Conservation (phyloP, 441 rosid species). For the Hura crepitans region DNA sequence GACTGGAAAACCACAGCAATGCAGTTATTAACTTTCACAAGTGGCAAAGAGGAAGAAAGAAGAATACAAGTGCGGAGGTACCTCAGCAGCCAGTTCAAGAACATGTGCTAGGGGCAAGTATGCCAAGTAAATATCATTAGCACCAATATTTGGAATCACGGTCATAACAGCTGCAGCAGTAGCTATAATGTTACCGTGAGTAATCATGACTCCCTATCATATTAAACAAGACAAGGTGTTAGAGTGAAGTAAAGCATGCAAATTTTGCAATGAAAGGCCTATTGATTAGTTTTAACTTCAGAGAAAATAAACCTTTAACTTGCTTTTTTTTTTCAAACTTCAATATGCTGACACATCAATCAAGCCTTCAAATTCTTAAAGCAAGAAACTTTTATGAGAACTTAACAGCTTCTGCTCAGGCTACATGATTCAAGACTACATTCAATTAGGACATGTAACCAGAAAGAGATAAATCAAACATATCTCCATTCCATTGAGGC, state of each 20-base stretch:
- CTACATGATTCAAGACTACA: not conserved
- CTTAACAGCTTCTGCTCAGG: not conserved
- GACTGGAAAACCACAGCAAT: conserved; percentile 45
- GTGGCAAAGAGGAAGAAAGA: not conserved
- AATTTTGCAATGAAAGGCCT: not conserved
- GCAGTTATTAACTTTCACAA: no score
- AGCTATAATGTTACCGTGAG: conserved; percentile 89
- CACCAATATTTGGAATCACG: conserved; percentile 75
- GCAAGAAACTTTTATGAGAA: not conserved
- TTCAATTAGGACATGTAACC: not conserved
- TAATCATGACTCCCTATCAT: conserved; percentile 94
- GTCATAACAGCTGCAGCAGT: conserved; percentile 86
- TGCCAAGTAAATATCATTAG: conserved; percentile 78
- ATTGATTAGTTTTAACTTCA: no score
- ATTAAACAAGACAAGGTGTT: conserved; percentile 27
- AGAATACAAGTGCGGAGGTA: conserved; percentile 30
- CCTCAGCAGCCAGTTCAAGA: conserved; percentile 97
- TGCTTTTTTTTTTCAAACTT: no score
- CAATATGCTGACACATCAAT: conserved; percentile 4
- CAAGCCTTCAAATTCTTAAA: not conserved
- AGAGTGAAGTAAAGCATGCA: conserved; percentile 13
- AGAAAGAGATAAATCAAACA: not conserved
- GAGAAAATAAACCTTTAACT: no score
- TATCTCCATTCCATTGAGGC: not conserved
- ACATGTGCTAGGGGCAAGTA: conserved; percentile 95